Percentiles rank a stretch among this genome's conserved stretches.
Conservation (phyloP, 441 rosid species). For the Isatis lusitanica region DNA sequence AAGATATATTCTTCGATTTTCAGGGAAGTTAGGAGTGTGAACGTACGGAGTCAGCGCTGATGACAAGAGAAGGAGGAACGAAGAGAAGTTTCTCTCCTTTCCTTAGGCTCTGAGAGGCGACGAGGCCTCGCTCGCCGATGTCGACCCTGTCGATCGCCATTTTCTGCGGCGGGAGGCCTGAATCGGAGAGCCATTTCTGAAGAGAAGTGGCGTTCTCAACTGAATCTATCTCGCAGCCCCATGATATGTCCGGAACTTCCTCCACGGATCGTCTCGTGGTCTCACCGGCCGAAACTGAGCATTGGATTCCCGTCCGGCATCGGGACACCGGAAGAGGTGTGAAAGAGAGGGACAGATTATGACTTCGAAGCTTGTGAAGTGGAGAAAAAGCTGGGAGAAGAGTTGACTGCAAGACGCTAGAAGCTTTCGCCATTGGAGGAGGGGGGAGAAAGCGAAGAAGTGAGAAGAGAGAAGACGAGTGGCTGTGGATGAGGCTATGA, state of each 20-base stretch:
- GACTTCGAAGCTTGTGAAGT: slow-evolving; percentile 34
- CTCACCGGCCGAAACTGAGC: slow-evolving; percentile 55
- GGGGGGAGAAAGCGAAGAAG: background rate
- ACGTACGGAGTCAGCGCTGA: slow-evolving; percentile 81
- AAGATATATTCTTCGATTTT: background rate
- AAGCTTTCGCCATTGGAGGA: slow-evolving; percentile 63
- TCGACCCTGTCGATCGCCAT: slow-evolving; percentile 76
- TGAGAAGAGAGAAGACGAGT: slow-evolving; percentile 25
- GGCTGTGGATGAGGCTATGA: slow-evolving; percentile 28
- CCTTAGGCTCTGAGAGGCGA: slow-evolving; percentile 79
- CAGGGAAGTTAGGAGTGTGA: background rate
- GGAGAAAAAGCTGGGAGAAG: slow-evolving; percentile 49
- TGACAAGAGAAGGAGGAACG: slow-evolving; percentile 89
- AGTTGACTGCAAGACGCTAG: slow-evolving; percentile 49
- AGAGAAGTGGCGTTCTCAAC: slow-evolving; percentile 77
- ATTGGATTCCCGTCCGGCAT: slow-evolving; percentile 38
- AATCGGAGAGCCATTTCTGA: slow-evolving; percentile 77
- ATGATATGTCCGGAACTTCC: slow-evolving; percentile 49
- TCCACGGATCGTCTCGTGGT: slow-evolving; percentile 36
- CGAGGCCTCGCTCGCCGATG: slow-evolving; percentile 88
- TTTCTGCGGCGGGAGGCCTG: slow-evolving; percentile 86
- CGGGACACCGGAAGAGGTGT: slow-evolving; percentile 19
- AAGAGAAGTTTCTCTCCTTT: slow-evolving; percentile 93
- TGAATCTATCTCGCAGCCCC: slow-evolving; percentile 93
- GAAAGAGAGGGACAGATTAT: slow-evolving; percentile 5